Percentiles rank a stretch among this genome's conserved stretches.
Conservation (phyloP, 2,329 filamentous ascomycete genomes). For the Colletotrichum neosansevieriae region DNA sequence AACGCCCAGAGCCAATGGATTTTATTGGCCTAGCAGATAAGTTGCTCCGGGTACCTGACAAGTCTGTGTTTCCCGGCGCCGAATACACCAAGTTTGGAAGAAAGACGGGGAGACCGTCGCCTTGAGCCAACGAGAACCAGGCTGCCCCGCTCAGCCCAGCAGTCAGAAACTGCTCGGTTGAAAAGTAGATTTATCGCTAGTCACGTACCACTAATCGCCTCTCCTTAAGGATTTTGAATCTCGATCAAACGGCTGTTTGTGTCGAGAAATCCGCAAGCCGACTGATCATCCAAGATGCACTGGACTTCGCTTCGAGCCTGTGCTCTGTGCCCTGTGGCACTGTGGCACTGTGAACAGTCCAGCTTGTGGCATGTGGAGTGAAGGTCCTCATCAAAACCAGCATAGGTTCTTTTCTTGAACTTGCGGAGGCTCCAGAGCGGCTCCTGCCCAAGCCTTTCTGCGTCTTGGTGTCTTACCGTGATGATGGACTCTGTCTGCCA, state of each 20-base stretch:
- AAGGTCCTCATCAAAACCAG: constrained; percentile 31
- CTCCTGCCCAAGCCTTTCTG: constrained; percentile 19
- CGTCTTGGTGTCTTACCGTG: constrained; percentile 34
- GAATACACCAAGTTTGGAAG: constrained; percentile 11
- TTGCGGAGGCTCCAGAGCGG: constrained; percentile 23
- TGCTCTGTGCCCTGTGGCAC: constrained; percentile 7
- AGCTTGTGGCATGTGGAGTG: constrained; percentile 31
- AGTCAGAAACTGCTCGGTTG: neutral
- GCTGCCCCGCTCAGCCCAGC: constrained; percentile 5
- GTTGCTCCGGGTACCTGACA: constrained; percentile 3
- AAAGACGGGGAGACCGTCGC: constrained; percentile 10
- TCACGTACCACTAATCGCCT: no score
- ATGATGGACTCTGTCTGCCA: constrained; percentile 18
- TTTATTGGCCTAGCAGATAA: neutral
- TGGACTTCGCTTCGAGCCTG: constrained; percentile 20
- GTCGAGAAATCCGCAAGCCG: constrained; percentile 17
- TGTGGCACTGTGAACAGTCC: constrained; percentile 12
- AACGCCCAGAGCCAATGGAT: neutral
- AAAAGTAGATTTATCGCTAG: no score
- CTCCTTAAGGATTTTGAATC: neutral
- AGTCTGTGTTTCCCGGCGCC: constrained; percentile 3
- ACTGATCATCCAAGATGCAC: constrained; percentile 7
- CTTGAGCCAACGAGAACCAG: constrained; percentile 13
- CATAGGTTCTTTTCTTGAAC: constrained; percentile 7
- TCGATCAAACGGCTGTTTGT: constrained; percentile 14